Percentiles rank a stretch among this genome's conserved stretches.
These are phyloP conservation scores for Pichia thaimueangensis DNA, from an alignment of 805 yeast genomes.

Conservation along the genomic window DNA sequence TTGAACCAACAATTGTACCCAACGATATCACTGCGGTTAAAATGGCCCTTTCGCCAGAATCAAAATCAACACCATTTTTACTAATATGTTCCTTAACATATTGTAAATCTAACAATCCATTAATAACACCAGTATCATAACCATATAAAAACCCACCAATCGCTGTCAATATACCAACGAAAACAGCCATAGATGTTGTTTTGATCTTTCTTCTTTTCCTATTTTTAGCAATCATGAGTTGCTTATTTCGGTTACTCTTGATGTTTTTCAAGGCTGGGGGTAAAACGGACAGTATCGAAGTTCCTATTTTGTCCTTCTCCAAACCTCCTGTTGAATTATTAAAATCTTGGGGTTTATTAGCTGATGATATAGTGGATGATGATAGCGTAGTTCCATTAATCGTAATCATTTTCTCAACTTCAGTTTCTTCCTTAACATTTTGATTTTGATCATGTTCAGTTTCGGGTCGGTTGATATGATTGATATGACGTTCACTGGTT, in stretches of 20 bases:
- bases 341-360: no score
- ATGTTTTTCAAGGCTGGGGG: background rate
- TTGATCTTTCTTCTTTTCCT: slow-evolving; percentile 15
- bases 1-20: slow-evolving; percentile 72
- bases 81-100: slow-evolving; percentile 58
- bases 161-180: slow-evolving; percentile 77
- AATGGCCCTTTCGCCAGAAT: slow-evolving; percentile 59
- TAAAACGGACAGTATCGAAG: background rate
- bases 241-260: background rate
- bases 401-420: no score
- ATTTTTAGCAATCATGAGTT: background rate
- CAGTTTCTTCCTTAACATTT: no score
- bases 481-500: no score
- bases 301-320: background rate
- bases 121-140: slow-evolving; percentile 82
- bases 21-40: slow-evolving; percentile 73
- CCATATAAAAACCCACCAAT: slow-evolving; percentile 90
- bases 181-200: slow-evolving; percentile 57
- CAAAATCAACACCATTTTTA: slow-evolving; percentile 36
- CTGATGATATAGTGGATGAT: no score
- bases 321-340: no score
- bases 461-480: no score
- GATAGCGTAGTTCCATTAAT: no score
- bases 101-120: slow-evolving; percentile 70
- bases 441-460: no score